phyloP scores from a whole-genome alignment of 2,329 filamentous ascomycete species.

The Nothophoma quercina region DNA sequence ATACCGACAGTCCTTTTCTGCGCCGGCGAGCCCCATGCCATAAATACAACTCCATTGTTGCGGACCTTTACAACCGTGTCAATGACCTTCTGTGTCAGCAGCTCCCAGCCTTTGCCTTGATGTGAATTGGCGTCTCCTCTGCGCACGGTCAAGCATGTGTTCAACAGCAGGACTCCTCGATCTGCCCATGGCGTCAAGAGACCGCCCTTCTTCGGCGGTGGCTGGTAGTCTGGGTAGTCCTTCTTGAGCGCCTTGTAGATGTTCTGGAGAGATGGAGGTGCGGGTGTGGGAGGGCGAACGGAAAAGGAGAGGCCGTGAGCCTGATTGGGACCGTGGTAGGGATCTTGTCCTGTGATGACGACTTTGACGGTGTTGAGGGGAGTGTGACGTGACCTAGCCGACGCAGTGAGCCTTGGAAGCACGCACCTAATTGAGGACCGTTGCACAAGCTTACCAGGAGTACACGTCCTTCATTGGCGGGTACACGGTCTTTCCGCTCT shows the following conservation, averaged over 20 bases:
- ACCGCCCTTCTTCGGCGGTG: constrained; percentile 79
- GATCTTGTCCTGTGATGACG: constrained; percentile 94
- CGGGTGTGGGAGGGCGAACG: constrained; percentile 84
- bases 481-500: constrained; percentile 78
- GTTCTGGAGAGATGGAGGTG: constrained; percentile 89
- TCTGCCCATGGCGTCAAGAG: constrained; percentile 94
- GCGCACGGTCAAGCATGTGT: constrained; percentile 92
- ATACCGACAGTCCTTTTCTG: constrained; percentile 79
- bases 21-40: constrained; percentile 91
- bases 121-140: constrained; percentile 89
- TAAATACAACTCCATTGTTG: constrained; percentile 84
- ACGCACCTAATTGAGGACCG: neutral
- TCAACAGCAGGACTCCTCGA: constrained; percentile 88
- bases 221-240: constrained; percentile 82
- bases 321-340: constrained; percentile 95
- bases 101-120: constrained; percentile 87
- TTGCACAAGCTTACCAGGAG: constrained; percentile 73
- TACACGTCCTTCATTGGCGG: constrained; percentile 91
- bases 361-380: constrained; percentile 88
- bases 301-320: constrained; percentile 97
- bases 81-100: constrained; percentile 89
- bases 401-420: constrained; percentile 4
- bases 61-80: constrained; percentile 82
- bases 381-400: constrained; percentile 84
- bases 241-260: constrained; percentile 90